A percentile compares a stretch with the other conserved stretches of the same genome.
Evolutionary conservation across 495 filamentous ascomycete genomes (phyloP).

Genomic region (Xylaria nigripes): DNA sequence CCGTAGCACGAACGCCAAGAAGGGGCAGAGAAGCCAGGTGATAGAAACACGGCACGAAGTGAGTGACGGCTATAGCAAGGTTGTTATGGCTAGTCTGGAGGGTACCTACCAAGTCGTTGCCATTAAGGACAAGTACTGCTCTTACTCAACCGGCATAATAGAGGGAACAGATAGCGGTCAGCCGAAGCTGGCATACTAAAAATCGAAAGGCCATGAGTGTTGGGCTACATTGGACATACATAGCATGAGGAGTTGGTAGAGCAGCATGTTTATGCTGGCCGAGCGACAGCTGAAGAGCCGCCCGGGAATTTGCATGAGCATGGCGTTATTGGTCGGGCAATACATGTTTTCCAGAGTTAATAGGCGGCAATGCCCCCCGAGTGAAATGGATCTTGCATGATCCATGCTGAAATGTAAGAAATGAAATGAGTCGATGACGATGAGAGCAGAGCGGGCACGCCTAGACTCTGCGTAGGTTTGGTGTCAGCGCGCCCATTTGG

Average conservation of each 20-base stretch:
- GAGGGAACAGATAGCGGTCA: slow-evolving; percentile 36
- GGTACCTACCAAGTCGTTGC: slow-evolving; percentile 94
- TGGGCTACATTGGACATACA: slow-evolving; percentile 3
- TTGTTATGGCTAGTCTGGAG: slow-evolving; percentile 76
- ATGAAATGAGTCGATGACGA: background rate
- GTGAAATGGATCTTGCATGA: background rate
- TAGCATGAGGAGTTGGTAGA: background rate
- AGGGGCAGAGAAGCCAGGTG: slow-evolving; percentile 66
- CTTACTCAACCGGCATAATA: slow-evolving; percentile 60
- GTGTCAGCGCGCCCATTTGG: too few species aligned
- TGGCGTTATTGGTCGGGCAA: slow-evolving; percentile 25
- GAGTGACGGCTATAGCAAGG: slow-evolving; percentile 70
- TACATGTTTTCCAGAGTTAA: slow-evolving; percentile 8
- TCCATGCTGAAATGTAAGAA: background rate
- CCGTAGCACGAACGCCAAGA: slow-evolving; percentile 70
- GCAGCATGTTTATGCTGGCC: slow-evolving; percentile 9
- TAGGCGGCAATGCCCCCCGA: background rate
- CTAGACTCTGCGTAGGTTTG: too few species aligned
- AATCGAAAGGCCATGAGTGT: background rate
- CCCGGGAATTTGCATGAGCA: slow-evolving; percentile 28
- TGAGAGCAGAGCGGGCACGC: too few species aligned
- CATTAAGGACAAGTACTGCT: slow-evolving; percentile 86
- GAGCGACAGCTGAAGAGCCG: slow-evolving; percentile 11
- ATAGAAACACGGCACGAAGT: slow-evolving; percentile 84
- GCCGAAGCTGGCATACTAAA: slow-evolving; percentile 13